A percentile compares a stretch with the other conserved stretches of the same genome.
These are phyloP conservation scores for Coniochaeta sp. DNA, from an alignment of 2,329 filamentous ascomycete genomes.

Conservation along the genomic window DNA sequence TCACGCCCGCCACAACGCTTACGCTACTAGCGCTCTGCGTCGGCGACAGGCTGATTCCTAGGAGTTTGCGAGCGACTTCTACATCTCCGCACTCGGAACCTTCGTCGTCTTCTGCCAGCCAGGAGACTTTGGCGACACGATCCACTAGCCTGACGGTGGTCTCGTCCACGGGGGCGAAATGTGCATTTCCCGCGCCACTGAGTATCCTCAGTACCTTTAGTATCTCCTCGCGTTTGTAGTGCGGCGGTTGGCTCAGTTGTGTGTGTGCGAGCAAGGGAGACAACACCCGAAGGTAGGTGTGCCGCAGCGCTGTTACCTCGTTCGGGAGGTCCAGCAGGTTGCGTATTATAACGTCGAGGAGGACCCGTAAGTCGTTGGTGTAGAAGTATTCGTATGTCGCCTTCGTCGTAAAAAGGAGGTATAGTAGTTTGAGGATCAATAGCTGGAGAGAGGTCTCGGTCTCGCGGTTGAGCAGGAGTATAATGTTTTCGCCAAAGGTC, in stretches of 20 bases:
- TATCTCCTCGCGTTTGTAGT: conserved; percentile 89
- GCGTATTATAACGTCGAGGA: conserved; percentile 91
- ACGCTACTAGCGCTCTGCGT: conserved; percentile 62
- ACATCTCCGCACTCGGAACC: conserved; percentile 29
- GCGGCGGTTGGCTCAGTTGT: conserved; percentile 75
- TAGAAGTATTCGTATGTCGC: conserved; percentile 98
- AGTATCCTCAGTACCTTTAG: conserved; percentile 68
- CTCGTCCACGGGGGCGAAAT: conserved; percentile 76
- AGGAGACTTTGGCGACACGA: conserved; percentile 65
- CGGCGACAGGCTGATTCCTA: conserved; percentile 66
- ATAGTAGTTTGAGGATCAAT: conserved; percentile 92
- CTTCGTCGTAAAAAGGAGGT: conserved; percentile 87
- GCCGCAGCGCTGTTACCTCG: conserved; percentile 68
- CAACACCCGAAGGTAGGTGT: conserved; percentile 90
- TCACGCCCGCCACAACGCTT: conserved; percentile 73
- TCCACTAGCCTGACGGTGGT: conserved; percentile 72
- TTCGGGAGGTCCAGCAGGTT: conserved; percentile 94
- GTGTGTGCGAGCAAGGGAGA: conserved; percentile 88
- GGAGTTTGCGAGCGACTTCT: conserved; percentile 48
- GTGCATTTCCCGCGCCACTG: conserved; percentile 55
- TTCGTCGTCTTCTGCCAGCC: conserved; percentile 45
- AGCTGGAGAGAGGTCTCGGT: conserved; percentile 90
- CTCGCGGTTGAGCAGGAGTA: conserved; percentile 88
- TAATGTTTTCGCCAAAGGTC: conserved; percentile 97
- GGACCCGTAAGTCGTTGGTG: conserved; percentile 89